Evolutionary conservation across 2,329 filamentous ascomycete species (phyloP), one percentile per base, ranked within the genome.

Genomic region (Lasiodiplodia sp.): DNA sequence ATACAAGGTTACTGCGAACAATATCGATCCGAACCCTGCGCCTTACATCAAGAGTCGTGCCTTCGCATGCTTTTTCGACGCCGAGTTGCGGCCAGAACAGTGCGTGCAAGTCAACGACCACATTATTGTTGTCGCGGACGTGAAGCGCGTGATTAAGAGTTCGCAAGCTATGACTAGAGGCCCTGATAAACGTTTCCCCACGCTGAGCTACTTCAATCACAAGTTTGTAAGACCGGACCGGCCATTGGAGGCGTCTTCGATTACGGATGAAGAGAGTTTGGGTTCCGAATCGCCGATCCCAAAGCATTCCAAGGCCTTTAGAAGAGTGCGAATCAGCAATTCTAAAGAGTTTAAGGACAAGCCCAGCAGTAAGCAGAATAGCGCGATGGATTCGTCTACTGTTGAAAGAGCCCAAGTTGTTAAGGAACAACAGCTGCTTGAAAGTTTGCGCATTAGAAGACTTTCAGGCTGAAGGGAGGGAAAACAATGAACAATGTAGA

Each of bases 51-150:
- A 31, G 28, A 65, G 34, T 23, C 21, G 28, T 10, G 60, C 40
- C 2, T 4, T 68, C 3, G 23, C 8, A 25, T 78, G 76, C 37
- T 69, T 73, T 4, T 70, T 83, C 31, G 70, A 73, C 31, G 84
- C 79, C 49, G 69, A 76, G 23, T 25, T 82, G 23, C 72, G 79
- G 34, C 69, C 73, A 7, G 77, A 81, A 2, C 78, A 78, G 65
- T 75, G 76, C 40, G 70, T 84, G 4, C 68, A 73, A 11, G 78
- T 85, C 47, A 82, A 77, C 3, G 84, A 86, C 70, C 84, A 86
- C 71, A 74, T 82, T 38, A 78, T 86, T 25, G 76, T 83, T 0
- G 78, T 85, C 64, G 84, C 82, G n/a, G 75, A 78, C 58, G 57
- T 63, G 5, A 23, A 34, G 44, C 8, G n/a, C 1, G 38, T 40